Percentiles rank a stretch among this genome's conserved stretches.
These are phyloP conservation scores for Globisporangium paroecandrum DNA, from an alignment of 352 stramenopile species.

Conservation along the genomic window DNA sequence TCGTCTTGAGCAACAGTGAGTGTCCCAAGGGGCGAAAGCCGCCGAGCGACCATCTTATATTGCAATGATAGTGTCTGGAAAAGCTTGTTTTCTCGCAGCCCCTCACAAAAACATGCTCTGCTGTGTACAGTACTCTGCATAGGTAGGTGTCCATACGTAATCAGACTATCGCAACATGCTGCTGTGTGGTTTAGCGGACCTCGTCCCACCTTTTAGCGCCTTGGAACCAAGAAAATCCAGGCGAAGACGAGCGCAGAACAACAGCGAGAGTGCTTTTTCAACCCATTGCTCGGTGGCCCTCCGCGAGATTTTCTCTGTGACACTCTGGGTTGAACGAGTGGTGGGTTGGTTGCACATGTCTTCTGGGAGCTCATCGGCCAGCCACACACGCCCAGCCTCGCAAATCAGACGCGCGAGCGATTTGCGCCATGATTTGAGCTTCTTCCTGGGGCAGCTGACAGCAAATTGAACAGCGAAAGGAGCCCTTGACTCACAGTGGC, in stretches of 20 bases:
- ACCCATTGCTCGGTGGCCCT: background rate
- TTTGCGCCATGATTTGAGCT: background rate
- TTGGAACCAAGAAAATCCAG: background rate
- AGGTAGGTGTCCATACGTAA: background rate
- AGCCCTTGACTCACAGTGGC: background rate
- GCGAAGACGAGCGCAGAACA: background rate
- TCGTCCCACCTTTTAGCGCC: background rate
- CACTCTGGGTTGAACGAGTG: background rate
- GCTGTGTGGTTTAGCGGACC: background rate
- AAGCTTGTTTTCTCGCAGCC: background rate
- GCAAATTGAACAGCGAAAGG: too few relatives aligned
- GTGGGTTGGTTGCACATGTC: too few relatives aligned
- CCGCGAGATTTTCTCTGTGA: background rate
- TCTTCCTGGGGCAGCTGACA: too few relatives aligned
- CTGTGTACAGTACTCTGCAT: background rate
- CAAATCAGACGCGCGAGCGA: background rate
- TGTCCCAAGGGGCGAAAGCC: too few relatives aligned
- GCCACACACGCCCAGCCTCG: background rate
- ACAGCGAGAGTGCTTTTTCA: background rate
- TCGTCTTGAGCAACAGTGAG: too few relatives aligned
- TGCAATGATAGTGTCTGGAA: background rate
- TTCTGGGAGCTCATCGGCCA: background rate
- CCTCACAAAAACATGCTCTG: background rate
- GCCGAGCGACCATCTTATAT: too few relatives aligned
- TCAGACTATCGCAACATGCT: background rate